Evolutionary conservation across 2,329 filamentous ascomycete species (phyloP).

Genomic region (Venturia pyrina): DNA sequence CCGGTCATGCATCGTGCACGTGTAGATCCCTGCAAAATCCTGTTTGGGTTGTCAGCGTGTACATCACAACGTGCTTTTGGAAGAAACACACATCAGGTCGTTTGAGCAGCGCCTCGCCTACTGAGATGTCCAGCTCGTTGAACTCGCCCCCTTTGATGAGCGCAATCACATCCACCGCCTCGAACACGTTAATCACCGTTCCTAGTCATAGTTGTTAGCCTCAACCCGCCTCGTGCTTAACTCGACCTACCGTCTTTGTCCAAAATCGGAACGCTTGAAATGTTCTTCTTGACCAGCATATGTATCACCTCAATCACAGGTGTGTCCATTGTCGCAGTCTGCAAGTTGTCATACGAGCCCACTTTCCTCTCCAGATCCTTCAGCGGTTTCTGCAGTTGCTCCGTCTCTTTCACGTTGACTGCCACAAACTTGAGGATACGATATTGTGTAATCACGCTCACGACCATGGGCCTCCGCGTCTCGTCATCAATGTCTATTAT

Average conservation of each 20-base stretch:
- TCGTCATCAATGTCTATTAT: slow-evolving; percentile 91
- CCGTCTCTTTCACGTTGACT: slow-evolving; percentile 84
- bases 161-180: slow-evolving; percentile 93
- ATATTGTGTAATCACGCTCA: slow-evolving; percentile 96
- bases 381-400: slow-evolving; percentile 78
- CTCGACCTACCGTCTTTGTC: slow-evolving; percentile 55
- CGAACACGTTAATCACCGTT: slow-evolving; percentile 85
- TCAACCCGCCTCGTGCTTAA: neutral
- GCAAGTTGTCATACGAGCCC: slow-evolving; percentile 72
- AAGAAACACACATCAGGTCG: slow-evolving; percentile 55
- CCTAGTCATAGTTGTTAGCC: slow-evolving; percentile 30
- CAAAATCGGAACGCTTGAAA: slow-evolving; percentile 88
- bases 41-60: slow-evolving; percentile 19
- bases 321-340: slow-evolving; percentile 78
- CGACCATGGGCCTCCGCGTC: slow-evolving; percentile 81
- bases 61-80: neutral
- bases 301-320: slow-evolving; percentile 92
- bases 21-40: slow-evolving; percentile 95
- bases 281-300: slow-evolving; percentile 82
- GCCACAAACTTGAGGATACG: slow-evolving; percentile 98
- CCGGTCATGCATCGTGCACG: slow-evolving; percentile 82
- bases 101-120: slow-evolving; percentile 82
- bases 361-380: slow-evolving; percentile 65
- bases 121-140: slow-evolving; percentile 75
- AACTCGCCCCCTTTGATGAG: slow-evolving; percentile 90